phyloP scores from a whole-genome alignment of 2,329 filamentous ascomycete species.

The Talaromyces sp. region DNA sequence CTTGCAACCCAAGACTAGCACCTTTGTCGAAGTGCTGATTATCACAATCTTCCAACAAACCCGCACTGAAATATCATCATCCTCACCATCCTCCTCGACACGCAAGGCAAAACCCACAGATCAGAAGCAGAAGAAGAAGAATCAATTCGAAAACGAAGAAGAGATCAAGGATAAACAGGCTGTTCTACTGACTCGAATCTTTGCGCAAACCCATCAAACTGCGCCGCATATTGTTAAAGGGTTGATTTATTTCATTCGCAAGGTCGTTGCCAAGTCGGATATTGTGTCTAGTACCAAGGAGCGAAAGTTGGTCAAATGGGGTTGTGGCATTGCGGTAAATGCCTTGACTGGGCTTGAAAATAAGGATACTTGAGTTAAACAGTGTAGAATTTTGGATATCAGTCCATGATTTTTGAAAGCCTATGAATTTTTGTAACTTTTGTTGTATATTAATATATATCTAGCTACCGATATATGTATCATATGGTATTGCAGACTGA shows the following conservation, averaged over 20 bases:
- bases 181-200: conserved; percentile 56
- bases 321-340: conserved; percentile 38
- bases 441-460: neutral
- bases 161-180: conserved; percentile 17
- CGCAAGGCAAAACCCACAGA: conserved; percentile 30
- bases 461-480: neutral
- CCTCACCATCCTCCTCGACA: neutral
- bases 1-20: conserved; percentile 67
- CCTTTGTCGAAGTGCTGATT: conserved; percentile 75
- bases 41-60: conserved; percentile 68
- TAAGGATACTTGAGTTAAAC: neutral
- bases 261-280: conserved; percentile 64
- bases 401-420: neutral
- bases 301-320: conserved; percentile 46
- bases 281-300: conserved; percentile 48
- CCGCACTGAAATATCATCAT: conserved; percentile 37
- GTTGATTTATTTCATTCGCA: conserved; percentile 73
- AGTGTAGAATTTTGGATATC: neutral
- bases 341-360: conserved; percentile 24
- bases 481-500: neutral
- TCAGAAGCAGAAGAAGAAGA: conserved; percentile 22
- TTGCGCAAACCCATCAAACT: conserved; percentile 59
- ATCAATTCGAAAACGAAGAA: conserved; percentile 4
- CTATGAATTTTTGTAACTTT: neutral
- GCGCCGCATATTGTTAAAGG: conserved; percentile 63